Evolutionary conservation across 2,329 filamentous ascomycete genomes (phyloP).

Genomic region (Penicillium sp.): DNA sequence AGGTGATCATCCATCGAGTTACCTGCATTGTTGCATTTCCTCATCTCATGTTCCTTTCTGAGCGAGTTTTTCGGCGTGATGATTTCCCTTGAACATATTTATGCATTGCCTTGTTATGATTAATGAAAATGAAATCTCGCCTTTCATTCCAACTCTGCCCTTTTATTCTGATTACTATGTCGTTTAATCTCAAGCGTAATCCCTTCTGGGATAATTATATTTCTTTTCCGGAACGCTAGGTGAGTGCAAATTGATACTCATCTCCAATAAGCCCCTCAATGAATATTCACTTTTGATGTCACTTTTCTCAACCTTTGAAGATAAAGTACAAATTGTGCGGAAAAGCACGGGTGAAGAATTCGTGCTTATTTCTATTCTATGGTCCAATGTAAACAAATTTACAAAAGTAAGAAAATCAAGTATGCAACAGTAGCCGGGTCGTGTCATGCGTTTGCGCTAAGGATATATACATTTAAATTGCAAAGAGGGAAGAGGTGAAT

Average conservation of each 20-base stretch:
- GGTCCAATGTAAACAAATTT: neutral
- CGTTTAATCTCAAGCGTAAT: neutral
- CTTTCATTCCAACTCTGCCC: neutral
- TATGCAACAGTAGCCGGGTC: constrained; percentile 8
- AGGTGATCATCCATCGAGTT: neutral
- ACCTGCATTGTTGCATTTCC: neutral
- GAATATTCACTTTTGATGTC: neutral
- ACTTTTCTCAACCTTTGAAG: neutral
- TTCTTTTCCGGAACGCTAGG: neutral
- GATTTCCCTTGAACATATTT: neutral
- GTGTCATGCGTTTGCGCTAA: constrained; percentile 21
- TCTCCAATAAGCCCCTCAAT: neutral
- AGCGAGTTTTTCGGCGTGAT: neutral
- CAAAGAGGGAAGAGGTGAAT: neutral
- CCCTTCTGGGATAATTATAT: neutral
- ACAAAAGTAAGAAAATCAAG: neutral
- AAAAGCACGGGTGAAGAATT: neutral
- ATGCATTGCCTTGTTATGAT: neutral
- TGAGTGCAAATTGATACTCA: too few relatives aligned
- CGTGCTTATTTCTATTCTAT: neutral
- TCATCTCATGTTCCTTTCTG: neutral
- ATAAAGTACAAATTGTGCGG: neutral
- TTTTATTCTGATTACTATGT: neutral
- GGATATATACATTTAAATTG: constrained; percentile 21
- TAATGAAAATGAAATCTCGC: neutral